A percentile compares a stretch with the other conserved stretches of the same genome.
phyloP scores from a whole-genome alignment of 768 basidiomycete genomes.

The Leucocoprinus birnbaumii region DNA sequence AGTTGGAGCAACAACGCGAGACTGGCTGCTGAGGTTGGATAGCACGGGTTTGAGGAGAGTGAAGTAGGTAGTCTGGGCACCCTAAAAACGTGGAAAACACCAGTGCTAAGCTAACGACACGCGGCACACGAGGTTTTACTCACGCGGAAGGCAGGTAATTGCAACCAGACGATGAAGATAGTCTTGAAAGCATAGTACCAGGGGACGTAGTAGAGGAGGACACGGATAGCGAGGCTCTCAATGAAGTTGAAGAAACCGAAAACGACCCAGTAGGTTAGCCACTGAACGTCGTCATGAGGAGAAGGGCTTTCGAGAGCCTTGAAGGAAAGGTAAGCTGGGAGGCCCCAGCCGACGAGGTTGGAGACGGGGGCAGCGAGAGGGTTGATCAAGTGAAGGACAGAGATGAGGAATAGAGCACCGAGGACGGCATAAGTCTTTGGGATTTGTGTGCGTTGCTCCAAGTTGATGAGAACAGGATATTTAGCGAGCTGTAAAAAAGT shows the following conservation, averaged over 20 bases:
- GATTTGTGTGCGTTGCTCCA: conserved; percentile 89
- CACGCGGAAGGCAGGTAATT: conserved; percentile 82
- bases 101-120: conserved; percentile 15
- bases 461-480: conserved; percentile 78
- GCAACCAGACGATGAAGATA: conserved; percentile 87
- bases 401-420: conserved; percentile 63
- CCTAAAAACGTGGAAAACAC: conserved; percentile 40
- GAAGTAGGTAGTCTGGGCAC: conserved; percentile 81
- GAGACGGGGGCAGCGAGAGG: conserved; percentile 90
- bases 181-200: conserved; percentile 97
- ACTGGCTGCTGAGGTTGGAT: conserved; percentile 50
- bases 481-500: conserved; percentile 58
- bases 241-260: conserved; percentile 93
- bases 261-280: conserved; percentile 97
- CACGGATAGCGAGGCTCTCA: conserved; percentile 79
- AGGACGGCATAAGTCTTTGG: conserved; percentile 91
- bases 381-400: conserved; percentile 82
- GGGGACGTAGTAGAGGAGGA: conserved; percentile 89
- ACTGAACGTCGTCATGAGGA: conserved; percentile 85
- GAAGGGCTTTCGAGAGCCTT: conserved; percentile 89
- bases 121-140: conserved; percentile 30
- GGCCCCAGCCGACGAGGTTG: conserved; percentile 90
- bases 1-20: conserved; percentile 42
- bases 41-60: conserved; percentile 79
- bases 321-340: conserved; percentile 95